Percentiles rank a stretch among this genome's conserved stretches.
These are phyloP conservation scores for Davidsoniella virescens DNA, from an alignment of 2,329 filamentous ascomycete species.

Conservation along the genomic window DNA sequence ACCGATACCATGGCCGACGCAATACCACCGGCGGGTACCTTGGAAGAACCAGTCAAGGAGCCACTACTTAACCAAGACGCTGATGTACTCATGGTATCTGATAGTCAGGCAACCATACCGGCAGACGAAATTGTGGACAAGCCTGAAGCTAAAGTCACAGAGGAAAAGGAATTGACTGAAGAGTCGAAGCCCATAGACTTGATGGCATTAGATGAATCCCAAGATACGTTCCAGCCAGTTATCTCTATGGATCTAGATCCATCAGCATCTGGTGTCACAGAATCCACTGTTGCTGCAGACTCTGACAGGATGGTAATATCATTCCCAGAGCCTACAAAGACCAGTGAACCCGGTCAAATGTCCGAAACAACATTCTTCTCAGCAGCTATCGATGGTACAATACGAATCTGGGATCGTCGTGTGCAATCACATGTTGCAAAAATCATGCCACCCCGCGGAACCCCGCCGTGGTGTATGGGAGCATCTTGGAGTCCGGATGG, in stretches of 20 bases:
- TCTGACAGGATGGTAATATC: slow-evolving; percentile 3
- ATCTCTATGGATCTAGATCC: slow-evolving; percentile 5
- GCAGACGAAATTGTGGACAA: slow-evolving; percentile 1
- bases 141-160: neutral
- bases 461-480: slow-evolving; percentile 94
- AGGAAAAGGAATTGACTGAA: neutral
- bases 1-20: neutral
- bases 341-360: slow-evolving; percentile 38
- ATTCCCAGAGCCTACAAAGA: slow-evolving; percentile 20
- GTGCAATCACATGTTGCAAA: slow-evolving; percentile 61
- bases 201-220: neutral
- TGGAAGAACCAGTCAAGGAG: no score
- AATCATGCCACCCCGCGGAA: slow-evolving; percentile 55
- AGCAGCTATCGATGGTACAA: slow-evolving; percentile 69
- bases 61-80: neutral
- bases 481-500: slow-evolving; percentile 93
- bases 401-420: slow-evolving; percentile 87
- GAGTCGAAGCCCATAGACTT: neutral
- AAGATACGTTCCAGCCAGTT: neutral
- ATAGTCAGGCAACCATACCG: neutral
- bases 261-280: no score
- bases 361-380: slow-evolving; percentile 74
- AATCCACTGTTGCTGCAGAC: no score
- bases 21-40: no score
- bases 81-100: no score